A percentile compares a stretch with the other conserved stretches of the same genome.
Evolutionary conservation across 768 basidiomycete species (phyloP).

Genomic region (Amanita fuliginea): DNA sequence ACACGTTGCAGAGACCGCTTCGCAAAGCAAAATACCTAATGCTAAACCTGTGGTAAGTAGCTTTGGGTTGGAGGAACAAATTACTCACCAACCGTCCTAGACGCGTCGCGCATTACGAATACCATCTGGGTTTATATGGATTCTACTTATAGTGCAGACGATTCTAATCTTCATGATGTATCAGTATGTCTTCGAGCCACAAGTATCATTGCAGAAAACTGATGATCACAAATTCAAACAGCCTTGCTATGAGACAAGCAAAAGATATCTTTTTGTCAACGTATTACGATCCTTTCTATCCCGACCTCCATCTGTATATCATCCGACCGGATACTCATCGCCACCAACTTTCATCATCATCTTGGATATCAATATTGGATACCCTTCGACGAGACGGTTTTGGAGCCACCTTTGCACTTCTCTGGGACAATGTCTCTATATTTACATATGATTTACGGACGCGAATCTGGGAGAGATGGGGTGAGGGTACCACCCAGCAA

Average conservation of each 20-base stretch:
- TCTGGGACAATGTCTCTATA: conserved; percentile 22
- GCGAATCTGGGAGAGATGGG: conserved; percentile 34
- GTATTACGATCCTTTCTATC: conserved; percentile 72
- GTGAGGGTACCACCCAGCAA: conserved; percentile 18
- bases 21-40: not conserved
- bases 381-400: conserved; percentile 3
- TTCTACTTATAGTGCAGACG: conserved; percentile 27
- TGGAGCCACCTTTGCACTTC: conserved; percentile 20
- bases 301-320: conserved; percentile 48
- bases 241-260: conserved; percentile 37
- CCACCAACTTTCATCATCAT: conserved; percentile 25
- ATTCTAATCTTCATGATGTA: conserved; percentile 42
- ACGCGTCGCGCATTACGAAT: not conserved
- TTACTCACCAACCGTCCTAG: not conserved
- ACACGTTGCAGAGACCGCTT: conserved; percentile 23
- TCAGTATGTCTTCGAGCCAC: conserved; percentile 28
- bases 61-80: not conserved
- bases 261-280: conserved; percentile 55
- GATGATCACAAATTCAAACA: conserved; percentile 12
- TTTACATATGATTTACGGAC: conserved; percentile 23
- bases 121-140: conserved; percentile 10
- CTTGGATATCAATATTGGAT: conserved; percentile 5
- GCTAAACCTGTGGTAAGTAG: not conserved
- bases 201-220: not conserved
- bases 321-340: conserved; percentile 6